Base-by-base conservation (phyloP, 2,329 filamentous ascomycete genomes). In the Fonsecaea pugnacius region DNA sequence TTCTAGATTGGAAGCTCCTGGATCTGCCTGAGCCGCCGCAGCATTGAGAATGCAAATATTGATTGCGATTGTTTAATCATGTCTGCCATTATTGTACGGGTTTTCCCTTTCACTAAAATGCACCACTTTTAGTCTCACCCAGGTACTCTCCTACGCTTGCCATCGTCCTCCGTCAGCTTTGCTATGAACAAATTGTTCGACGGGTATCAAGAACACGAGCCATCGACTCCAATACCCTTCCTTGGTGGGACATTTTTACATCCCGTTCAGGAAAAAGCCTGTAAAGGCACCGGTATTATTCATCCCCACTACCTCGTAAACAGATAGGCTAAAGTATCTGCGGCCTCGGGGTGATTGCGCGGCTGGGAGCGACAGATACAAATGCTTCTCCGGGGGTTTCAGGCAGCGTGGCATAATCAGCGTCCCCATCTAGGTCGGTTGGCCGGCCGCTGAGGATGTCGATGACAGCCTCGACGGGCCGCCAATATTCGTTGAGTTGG, bases 401-500 rank as follows among this genome's bases (percentile, higher is more conserved):
- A 48, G 43, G 43, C 7, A 55, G 58, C 50, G 67, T 69, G 14
- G 66, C 69, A 55, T 68, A 70, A n/a, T 68, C 66, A 21, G 60
- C 27, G 46, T 66, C 67, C 55, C 62, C 63, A 57, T 71, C 66
- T 18, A 67, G 68, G 16, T 77, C 71, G 58, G 70, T 72, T 0
- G 88, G 85, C 64, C 92, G 84, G 2, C 92, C 94, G 57, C 89
- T 91, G 36, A 99, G 80, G 40, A 92, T 89, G 75, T 99, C 91
- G 2, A 96, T 92, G 30, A 92, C 86, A 56, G 89, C 83, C 78
- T 92, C 91, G 76, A 96, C 81, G 56, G 83, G 83, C 72, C 91
- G 81, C 95, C 95, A 99, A 81, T 92, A 93, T 70, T 95, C 91
- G 60, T 87, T 79, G 78, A 87, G 91, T 53, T 95, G 94, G 57